phyloP scores from a whole-genome alignment of 2,329 filamentous ascomycete genomes.

The Penicillium nordicum region DNA sequence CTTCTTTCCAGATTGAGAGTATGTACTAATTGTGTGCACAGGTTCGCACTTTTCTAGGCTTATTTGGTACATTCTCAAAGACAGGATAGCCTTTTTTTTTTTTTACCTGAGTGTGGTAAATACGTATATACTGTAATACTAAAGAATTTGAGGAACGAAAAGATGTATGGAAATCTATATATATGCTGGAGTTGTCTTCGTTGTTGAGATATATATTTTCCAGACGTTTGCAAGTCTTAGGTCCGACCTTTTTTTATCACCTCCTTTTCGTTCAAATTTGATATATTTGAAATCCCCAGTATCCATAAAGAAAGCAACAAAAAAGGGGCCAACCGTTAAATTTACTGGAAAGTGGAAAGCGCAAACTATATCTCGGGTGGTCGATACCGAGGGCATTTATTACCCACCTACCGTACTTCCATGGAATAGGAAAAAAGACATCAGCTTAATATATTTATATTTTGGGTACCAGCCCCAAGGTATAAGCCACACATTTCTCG shows the following conservation, averaged over 20 bases:
- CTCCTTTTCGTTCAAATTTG: neutral
- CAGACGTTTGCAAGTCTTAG: accelerated
- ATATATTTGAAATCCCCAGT: accelerated
- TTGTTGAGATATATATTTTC: neutral
- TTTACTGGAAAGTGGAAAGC: neutral
- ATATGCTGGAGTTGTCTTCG: neutral
- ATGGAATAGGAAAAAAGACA: neutral
- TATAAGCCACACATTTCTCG: neutral
- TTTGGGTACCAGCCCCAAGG: neutral
- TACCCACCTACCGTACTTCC: neutral
- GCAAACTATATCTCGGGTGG: neutral
- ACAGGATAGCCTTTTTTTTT: neutral
- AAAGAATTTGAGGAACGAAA: too few relatives aligned
- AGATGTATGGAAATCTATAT: accelerated
- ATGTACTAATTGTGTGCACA: neutral
- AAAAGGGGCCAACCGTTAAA: too few relatives aligned
- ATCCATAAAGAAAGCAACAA: accelerated
- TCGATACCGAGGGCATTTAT: neutral
- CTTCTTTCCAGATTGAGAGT: neutral
- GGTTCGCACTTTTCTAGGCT: neutral
- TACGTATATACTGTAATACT: too few relatives aligned
- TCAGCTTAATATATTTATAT: neutral
- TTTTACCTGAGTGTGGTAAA: neutral
- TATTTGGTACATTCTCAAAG: neutral
- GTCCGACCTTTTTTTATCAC: too few relatives aligned